These are phyloP conservation scores for Ophiosphaerella korrae DNA, from an alignment of 2,329 filamentous ascomycete species.

Conservation along the genomic window DNA sequence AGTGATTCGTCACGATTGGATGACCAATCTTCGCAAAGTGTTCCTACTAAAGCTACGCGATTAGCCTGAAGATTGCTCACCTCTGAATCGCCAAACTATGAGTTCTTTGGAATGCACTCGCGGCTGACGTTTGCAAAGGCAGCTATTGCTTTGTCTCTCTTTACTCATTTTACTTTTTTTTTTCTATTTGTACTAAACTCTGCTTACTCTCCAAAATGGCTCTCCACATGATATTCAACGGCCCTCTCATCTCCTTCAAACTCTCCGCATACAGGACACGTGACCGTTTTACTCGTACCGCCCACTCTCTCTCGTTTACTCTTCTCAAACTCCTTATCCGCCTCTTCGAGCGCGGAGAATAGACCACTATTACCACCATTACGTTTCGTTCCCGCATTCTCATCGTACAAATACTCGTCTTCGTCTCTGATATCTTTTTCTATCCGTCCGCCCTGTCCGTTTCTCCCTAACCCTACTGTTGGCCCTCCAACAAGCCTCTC, in stretches of 20 bases:
- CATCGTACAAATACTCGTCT: constrained; percentile 39
- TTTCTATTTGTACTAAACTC: not conserved
- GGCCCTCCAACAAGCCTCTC: constrained; percentile 33
- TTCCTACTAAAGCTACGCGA: too few relatives aligned
- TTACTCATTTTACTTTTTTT: not conserved
- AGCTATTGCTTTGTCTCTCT: too few relatives aligned
- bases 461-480: constrained; percentile 29
- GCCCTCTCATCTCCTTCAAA: constrained; percentile 73
- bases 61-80: too few relatives aligned
- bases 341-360: constrained; percentile 34
- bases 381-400: constrained; percentile 8
- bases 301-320: constrained; percentile 27
- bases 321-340: constrained; percentile 19
- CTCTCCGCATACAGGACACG: constrained; percentile 67
- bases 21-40: too few relatives aligned
- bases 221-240: constrained; percentile 69
- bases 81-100: too few relatives aligned
- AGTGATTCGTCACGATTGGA: too few relatives aligned
- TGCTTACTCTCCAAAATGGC: constrained; percentile 54
- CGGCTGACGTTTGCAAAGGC: too few relatives aligned
- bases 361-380: constrained; percentile 13
- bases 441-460: constrained; percentile 28
- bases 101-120: too few relatives aligned
- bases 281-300: constrained; percentile 36
- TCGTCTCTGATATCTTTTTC: constrained; percentile 37